Base-by-base conservation (phyloP, 2,329 filamentous ascomycete species). In the Fusarium subglutinans region DNA sequence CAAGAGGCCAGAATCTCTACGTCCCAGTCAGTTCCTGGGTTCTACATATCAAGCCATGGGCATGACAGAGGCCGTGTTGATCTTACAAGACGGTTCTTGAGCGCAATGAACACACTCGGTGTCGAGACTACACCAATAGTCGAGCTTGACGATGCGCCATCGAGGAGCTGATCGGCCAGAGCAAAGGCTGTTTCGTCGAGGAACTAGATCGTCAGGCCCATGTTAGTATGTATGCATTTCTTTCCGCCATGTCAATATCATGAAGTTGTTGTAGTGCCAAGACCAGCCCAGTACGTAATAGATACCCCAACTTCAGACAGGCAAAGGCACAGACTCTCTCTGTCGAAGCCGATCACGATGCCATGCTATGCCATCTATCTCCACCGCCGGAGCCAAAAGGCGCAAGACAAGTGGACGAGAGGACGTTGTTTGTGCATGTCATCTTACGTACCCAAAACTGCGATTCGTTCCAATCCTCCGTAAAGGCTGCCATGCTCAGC, bases 401-500 rank as follows among this genome's bases (percentile, higher is more conserved):
- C 55, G 56, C 26, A 53, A 66, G 53, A 45, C 61, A 37, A 73
- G 40, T 72, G 65, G 65, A 61, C 45, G 22, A 40, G 26, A 28
- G 28, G 26, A 15, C n/a, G 35, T 11, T 22, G 22, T 48, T 63
- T 70, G 56, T 54, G 40, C 58, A 54, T 14, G 30, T 41, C 26
- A 38, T 61, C 56, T 67, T 70, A 79, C 86, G 44, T 85, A 93
- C 91, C 93, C 94, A 96, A 79, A 96, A 96, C 82, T 96, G 93
- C 70, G 90, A 92, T 78, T 92, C 89, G 79, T 95, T 94, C 94
- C 94, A 96, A 81, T 96, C 92, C 82, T 96, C 94, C 3, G 87
- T 86, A 77, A 96, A 96, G 3, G 88, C 85, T 37, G 93, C 90
- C 89, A 96, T 96, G 22, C 84, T 85, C 62, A 88, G 70, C 44